Evolutionary conservation across 2,329 filamentous ascomycete species (phyloP), one percentile per base, ranked within the genome.

Genomic region (Apiospora phragmitis): DNA sequence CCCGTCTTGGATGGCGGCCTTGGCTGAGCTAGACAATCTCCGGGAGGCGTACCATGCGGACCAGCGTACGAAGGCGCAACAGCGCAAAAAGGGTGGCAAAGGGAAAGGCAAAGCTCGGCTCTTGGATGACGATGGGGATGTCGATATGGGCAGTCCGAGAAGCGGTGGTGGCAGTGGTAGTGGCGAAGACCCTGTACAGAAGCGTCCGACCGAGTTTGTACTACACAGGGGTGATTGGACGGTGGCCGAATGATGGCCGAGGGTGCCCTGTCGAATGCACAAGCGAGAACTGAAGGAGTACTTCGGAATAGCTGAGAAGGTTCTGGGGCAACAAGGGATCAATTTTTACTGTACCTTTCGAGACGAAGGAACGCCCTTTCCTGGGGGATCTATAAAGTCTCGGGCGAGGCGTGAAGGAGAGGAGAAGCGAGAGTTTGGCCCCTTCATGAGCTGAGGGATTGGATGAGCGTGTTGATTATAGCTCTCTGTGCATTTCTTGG

Each of bases 1-100:
- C 68, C 79, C 83, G 1, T 79, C 77, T 1, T 88, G 87, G 87
- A 67, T 84, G 42, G 79, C 80, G 62, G 84, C 82, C 74, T 71
- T 84, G 71, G 80, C 82, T 21, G 76, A 82, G 62, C 73, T 78
- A 3, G 74, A 77, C 14, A 69, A 76, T 32, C 72, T 78, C 59
- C 74, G 69, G 32, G 71, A 68, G n/a, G 29, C 55, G 45, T 72
- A 73, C 21, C 71, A 74, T 14, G 32, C 26, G 26, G 43, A 71
- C 32, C 66, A 69, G 43, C 65, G 43, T 5, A 42, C 62, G 35
- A 59, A 69, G 38, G 41, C 26, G 21, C 24, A 59, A 9, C 29
- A 32, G 24, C 67, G 45, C 16, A 68, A 55, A 29, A 68, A 59
- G 67, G 21, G 49, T 14, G 6, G 24, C 18, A 69, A 69, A 26